Evolutionary conservation across 345 rosid genomes (phyloP), one percentile per base, ranked within the genome.

Genomic region (Brassica cretica): DNA sequence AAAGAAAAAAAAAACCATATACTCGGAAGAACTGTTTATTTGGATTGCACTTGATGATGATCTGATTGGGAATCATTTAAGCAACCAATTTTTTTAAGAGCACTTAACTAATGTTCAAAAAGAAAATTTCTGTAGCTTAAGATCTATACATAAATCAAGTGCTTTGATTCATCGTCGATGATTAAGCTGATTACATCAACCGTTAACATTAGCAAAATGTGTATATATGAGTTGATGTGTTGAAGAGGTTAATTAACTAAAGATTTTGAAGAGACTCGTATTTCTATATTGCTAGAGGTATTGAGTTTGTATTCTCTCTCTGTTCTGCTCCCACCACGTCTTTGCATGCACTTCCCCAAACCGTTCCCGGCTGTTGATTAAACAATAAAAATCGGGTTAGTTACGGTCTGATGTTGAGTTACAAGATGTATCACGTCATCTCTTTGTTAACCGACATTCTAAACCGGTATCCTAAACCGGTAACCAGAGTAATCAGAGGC

Each of bases 291-390:
- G 37, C 75, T 82, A 94, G 74, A 94, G 92, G 85, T 94, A 94
- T 72, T 90, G 97, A 75, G 88, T 68, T 84, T 94, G 98, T 92
- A 94, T 94, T 83, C 98, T 90, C 56, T 90, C 98, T 76, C 97
- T 88, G 84, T 94, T 94, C 84, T 92, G 90, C 79, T 94, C 98
- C 98, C 98, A 94, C 98, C 98, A 94, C 29, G 49, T 68, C 88
- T 92, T 94, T n/a, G 98, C 98, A 3, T 90, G 87, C 76, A 92
- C 91, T 81, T 92, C 97, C 59, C 97, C 98, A 11, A 94, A 94
- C 67, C 72, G 83, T 83, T 94, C 98, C 0, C 98, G 98, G 85
- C 98, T 94, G 93, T 71, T 69, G 5, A 61, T 4, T 16, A 30
- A 62, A 62, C 18, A 44, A 63, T 6, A 51, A 12, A 55, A 5